A percentile compares a stretch with the other conserved stretches of the same genome.
Conservation (phyloP, 2,329 filamentous ascomycete genomes). For the Alternaria postmessia region DNA sequence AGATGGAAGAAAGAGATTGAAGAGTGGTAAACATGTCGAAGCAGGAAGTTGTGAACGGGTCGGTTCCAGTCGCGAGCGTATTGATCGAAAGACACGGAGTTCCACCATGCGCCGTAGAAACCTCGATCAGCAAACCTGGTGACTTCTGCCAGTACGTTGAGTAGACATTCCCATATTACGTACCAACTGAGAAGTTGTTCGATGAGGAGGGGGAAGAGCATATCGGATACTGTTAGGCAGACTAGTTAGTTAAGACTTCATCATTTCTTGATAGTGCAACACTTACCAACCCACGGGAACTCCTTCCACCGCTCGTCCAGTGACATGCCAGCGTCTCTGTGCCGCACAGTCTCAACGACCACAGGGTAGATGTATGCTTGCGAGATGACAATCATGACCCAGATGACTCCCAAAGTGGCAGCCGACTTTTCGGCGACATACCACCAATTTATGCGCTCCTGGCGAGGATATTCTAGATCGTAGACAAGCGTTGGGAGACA, state of each 20-base stretch:
- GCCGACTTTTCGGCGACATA: conserved; percentile 77
- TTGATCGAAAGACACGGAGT: conserved; percentile 71
- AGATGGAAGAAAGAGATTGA: conserved; percentile 77
- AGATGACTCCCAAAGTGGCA: conserved; percentile 75
- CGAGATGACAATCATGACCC: conserved; percentile 80
- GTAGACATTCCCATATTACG: conserved; percentile 73
- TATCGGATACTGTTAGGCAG: conserved; percentile 62
- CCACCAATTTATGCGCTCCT: conserved; percentile 73
- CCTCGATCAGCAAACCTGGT: conserved; percentile 79
- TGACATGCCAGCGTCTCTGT: conserved; percentile 72
- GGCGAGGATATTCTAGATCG: conserved; percentile 79
- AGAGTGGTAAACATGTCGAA: conserved; percentile 81
- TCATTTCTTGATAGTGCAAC: not conserved
- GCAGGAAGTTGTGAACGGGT: conserved; percentile 80
- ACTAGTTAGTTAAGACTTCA: not conserved
- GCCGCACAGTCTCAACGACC: conserved; percentile 70
- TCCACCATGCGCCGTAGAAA: conserved; percentile 67
- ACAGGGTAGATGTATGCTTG: conserved; percentile 81
- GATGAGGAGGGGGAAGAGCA: conserved; percentile 80
- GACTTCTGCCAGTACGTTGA: conserved; percentile 79
- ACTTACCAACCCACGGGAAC: conserved; percentile 71
- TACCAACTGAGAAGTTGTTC: conserved; percentile 82
- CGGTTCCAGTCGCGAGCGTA: conserved; percentile 83
- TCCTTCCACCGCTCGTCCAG: conserved; percentile 68
- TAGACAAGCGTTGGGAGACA: conserved; percentile 80